Percentiles rank a stretch among this genome's conserved stretches.
phyloP scores from a whole-genome alignment of 306 rosid species.

The Purshia tridentata region DNA sequence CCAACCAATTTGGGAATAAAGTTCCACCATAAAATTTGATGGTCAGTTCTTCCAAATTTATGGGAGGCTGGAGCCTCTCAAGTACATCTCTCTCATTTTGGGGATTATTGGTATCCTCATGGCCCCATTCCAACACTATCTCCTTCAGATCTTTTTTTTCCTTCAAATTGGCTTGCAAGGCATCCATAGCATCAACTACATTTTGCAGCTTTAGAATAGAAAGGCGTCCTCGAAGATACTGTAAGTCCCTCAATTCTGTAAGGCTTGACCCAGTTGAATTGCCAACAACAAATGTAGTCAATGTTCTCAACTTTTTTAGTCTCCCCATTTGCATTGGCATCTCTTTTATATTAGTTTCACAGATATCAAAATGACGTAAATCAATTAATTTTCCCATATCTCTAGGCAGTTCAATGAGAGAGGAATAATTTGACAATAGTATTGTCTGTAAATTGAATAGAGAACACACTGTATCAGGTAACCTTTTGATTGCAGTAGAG shows the following conservation, averaged over 20 bases:
- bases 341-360: too few relatives aligned
- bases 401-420: constrained; percentile 3
- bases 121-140: constrained; percentile 18
- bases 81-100: neutral
- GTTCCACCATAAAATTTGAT: neutral
- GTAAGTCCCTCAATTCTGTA: neutral
- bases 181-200: constrained; percentile 6
- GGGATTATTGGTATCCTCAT: neutral
- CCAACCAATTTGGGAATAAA: constrained; percentile 21
- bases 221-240: neutral
- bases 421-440: neutral
- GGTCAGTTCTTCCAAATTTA: neutral
- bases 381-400: too few relatives aligned
- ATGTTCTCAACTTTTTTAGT: too few relatives aligned
- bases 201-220: constrained; percentile 12
- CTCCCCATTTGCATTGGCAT: neutral
- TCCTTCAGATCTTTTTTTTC: constrained; percentile 8
- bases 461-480: neutral
- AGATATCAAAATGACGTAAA: too few relatives aligned
- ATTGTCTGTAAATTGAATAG: constrained; percentile 21
- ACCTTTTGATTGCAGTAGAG: neutral
- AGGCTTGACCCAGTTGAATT: neutral
- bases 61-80: neutral
- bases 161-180: constrained; percentile 11
- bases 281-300: neutral